Percentiles rank a stretch among this genome's conserved stretches.
phyloP scores from a whole-genome alignment of 2,329 filamentous ascomycete species.

The Penicillium psychrosexuale region DNA sequence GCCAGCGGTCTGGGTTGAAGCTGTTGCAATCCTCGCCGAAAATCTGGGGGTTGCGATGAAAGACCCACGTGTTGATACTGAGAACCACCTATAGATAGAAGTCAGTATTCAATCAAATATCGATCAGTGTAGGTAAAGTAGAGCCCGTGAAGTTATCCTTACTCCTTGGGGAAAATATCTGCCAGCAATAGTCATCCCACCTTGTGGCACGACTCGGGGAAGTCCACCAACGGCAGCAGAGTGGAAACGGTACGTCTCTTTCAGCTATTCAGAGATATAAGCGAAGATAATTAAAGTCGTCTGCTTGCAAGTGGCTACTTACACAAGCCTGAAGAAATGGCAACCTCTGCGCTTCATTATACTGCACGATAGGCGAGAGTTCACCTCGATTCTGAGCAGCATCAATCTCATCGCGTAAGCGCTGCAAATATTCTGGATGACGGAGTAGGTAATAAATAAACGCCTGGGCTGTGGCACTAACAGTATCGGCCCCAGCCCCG shows the following conservation, averaged over 20 bases:
- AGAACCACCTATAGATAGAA: slow-evolving; percentile 16
- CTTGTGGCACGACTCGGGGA: slow-evolving; percentile 29
- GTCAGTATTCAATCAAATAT: neutral
- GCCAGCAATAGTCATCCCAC: slow-evolving; percentile 31
- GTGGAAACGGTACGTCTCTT: slow-evolving; percentile 40
- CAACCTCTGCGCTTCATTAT: slow-evolving; percentile 31
- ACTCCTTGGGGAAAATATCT: neutral
- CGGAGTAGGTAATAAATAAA: slow-evolving; percentile 38
- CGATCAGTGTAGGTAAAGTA: neutral
- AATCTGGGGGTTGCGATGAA: slow-evolving; percentile 19
- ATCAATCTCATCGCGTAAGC: slow-evolving; percentile 24
- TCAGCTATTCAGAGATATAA: slow-evolving; percentile 24
- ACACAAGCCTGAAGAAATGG: slow-evolving; percentile 39
- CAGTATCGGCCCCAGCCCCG: slow-evolving; percentile 41
- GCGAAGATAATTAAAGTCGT: neutral
- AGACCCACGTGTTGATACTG: slow-evolving; percentile 35
- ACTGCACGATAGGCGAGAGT: slow-evolving; percentile 22
- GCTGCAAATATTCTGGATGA: slow-evolving; percentile 19
- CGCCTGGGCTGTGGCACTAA: slow-evolving; percentile 34
- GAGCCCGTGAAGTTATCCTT: neutral
- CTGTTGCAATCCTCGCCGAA: slow-evolving; percentile 24
- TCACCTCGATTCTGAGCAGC: slow-evolving; percentile 18
- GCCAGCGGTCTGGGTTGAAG: slow-evolving; percentile 27
- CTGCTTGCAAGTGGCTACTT: neutral
- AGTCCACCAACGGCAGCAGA: slow-evolving; percentile 28